Base-by-base conservation (phyloP, 192 early-diverging fungal species). In the Entophlyctis luteolus region DNA sequence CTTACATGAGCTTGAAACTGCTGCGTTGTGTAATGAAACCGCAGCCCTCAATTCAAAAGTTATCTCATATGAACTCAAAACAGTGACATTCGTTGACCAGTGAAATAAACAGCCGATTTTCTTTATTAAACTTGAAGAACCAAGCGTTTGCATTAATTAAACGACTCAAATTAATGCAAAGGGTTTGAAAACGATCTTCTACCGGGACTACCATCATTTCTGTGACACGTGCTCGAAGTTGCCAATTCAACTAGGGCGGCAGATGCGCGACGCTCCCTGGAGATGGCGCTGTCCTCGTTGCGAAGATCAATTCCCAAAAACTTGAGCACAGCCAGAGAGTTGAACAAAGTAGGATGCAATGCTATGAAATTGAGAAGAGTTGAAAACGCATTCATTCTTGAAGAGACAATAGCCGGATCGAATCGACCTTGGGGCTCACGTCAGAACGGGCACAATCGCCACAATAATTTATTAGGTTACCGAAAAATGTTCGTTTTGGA, bases 331-430 rank as follows among this genome's bases (percentile, higher is more conserved):
- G 67, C 55, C 0, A 12, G 29, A 2, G 55, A 59, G 33, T 59
- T 69, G 32, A 16, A 70, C 29, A 70, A 16, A 12, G 45, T 2
- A 12, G 68, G 68, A 62, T 70, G 68, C 33, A 62, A 37, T 18
- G 68, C 20, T 6, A 70, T 53, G 32, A 70, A 70, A 16, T 58
- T 59, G 16, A 70, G 49, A 10, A 70, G 33, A 2, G 68, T 49
- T 31, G 68, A 60, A 70, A 70, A 70, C 20, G 47, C 37, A 20
- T 56, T 62, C 0, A 54, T 29, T 1, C 59, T 45, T 59, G 49
- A 48, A 3, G 23, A 33, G 31, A 70, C 62, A 0, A 32, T 54
- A 23, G 28, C 58, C 3, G 55, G 25, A n/a, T 59, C 20, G 23
- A 69, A 57, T 0, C 67, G 35, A 20, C 47, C 67, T 69, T 28